phyloP scores from a whole-genome alignment of 805 yeast genomes.

The Groenewaldozyma salmanticensis region DNA sequence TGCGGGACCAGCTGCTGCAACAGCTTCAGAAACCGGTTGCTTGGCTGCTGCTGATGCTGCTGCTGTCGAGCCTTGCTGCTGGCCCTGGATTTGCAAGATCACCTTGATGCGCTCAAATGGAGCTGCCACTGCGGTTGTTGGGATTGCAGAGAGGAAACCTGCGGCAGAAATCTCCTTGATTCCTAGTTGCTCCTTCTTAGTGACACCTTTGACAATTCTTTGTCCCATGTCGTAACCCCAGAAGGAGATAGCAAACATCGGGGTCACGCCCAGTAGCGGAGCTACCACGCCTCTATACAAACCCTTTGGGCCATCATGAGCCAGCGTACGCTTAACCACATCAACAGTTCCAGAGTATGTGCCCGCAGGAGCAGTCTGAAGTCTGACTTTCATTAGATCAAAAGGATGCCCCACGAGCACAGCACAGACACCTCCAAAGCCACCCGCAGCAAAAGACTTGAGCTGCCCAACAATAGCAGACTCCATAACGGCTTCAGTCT shows the following conservation, averaged over 20 bases:
- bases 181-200: conserved; percentile 34
- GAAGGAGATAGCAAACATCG: conserved; percentile 95
- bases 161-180: conserved; percentile 76
- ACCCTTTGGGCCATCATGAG: conserved; percentile 68
- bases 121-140: conserved; percentile 93
- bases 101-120: conserved; percentile 96
- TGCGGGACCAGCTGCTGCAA: neutral
- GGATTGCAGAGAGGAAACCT: conserved; percentile 89
- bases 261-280: conserved; percentile 93
- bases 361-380: conserved; percentile 65
- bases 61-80: conserved; percentile 41
- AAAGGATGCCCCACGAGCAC: conserved; percentile 95
- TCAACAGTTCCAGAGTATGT: conserved; percentile 49
- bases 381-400: conserved; percentile 82
- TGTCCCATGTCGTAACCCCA: conserved; percentile 98
- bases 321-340: conserved; percentile 62
- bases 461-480: conserved; percentile 53
- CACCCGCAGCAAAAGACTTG: conserved; percentile 86
- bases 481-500: conserved; percentile 13
- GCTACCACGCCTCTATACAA: conserved; percentile 91
- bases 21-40: conserved; percentile 26
- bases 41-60: conserved; percentile 40
- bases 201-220: conserved; percentile 45
- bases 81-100: conserved; percentile 70
- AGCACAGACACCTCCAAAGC: conserved; percentile 94